Percentiles rank a stretch among this genome's conserved stretches.
phyloP scores from a whole-genome alignment of 2,329 filamentous ascomycete genomes.

The Exophiala dermatitidis region DNA sequence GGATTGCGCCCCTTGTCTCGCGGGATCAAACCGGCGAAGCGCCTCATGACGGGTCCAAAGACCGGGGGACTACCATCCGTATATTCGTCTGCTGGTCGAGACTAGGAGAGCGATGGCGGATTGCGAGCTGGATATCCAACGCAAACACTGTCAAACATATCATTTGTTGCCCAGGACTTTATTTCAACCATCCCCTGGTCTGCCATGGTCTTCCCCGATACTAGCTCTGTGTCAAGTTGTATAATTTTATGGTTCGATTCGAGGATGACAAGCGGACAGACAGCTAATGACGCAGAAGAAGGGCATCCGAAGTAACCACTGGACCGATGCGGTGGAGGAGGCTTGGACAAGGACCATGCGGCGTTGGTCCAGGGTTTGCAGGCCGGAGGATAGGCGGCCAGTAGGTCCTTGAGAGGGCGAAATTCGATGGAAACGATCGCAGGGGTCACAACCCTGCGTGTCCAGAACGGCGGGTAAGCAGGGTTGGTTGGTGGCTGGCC shows the following conservation, averaged over 20 bases:
- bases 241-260: neutral
- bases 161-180: neutral
- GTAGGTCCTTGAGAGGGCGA: neutral
- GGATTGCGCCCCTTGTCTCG: neutral
- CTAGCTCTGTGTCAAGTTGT: neutral
- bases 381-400: neutral
- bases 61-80: neutral
- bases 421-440: neutral
- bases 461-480: slow-evolving; percentile 1
- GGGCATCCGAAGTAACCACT: neutral
- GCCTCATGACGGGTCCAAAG: neutral
- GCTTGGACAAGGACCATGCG: neutral
- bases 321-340: neutral
- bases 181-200: neutral
- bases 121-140: neutral
- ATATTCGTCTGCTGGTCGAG: neutral
- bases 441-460: neutral
- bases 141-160: neutral
- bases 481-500: neutral
- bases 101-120: neutral
- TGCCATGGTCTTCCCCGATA: neutral
- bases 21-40: neutral
- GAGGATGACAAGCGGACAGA: neutral
- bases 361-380: neutral
- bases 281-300: slow-evolving; percentile 8